Evolutionary conservation across 2,329 filamentous ascomycete genomes (phyloP), one percentile per base, ranked within the genome.

Genomic region (Trichothecium roseum): DNA sequence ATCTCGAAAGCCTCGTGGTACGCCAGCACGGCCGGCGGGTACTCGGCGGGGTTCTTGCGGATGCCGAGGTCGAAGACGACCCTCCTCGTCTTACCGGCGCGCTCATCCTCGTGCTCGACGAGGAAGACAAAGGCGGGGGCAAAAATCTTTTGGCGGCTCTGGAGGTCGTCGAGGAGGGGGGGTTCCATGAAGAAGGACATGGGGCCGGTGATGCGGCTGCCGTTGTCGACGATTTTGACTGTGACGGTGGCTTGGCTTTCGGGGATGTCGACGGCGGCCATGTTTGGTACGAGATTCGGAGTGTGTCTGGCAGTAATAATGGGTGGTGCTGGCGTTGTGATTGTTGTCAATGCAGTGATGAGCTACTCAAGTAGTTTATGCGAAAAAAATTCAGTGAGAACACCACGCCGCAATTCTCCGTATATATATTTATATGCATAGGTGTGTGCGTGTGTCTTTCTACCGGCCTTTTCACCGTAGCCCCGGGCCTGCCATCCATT

Each of bases 1-100:
- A n/a, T n/a, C n/a, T n/a, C n/a, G n/a, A n/a, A n/a, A n/a, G n/a
- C n/a, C n/a, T n/a, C n/a, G n/a, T n/a, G n/a, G n/a, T n/a, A n/a
- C n/a, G n/a, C n/a, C n/a, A n/a, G n/a, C 8, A 33, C 16, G 3
- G 17, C 10, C 13, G 31, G 15, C 4, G 35, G 28, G 3, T 24
- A 16, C 16, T 37, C 24, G 3, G 24, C 28, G 15, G n/a, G 8
- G 35, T 37, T 29, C 14, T 32, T 37, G 15, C 35, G 35, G 13
- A 37, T 18, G 5, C 35, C 35, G 22, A 37, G 30, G 22, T 37
- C 35, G 30, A 37, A 37, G 14, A 37, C n/a, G 2, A 37, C 12
- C n/a, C 16, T 20, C 16, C 22, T 18, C 16, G 18, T 18, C 18
- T 33, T 32, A 12, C 26, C 14, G 30, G 30, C 36, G 6, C 22